These are phyloP conservation scores for Raphanus sativus DNA, from an alignment of 345 rosid species.

Conservation along the genomic window DNA sequence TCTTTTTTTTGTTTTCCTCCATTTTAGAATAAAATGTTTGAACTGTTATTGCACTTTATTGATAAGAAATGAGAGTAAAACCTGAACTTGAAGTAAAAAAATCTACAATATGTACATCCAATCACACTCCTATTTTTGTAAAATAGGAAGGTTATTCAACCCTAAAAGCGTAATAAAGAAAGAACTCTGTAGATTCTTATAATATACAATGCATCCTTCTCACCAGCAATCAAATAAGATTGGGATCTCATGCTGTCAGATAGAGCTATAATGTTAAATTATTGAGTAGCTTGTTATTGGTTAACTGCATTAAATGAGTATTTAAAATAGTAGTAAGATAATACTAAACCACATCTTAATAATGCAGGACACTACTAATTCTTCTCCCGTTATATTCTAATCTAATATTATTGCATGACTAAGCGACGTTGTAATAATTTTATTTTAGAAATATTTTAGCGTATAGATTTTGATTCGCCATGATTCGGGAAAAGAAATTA, in stretches of 20 bases:
- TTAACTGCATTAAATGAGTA: neutral
- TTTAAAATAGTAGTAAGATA: neutral
- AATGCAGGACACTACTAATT: slow-evolving; percentile 23
- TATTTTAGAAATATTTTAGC: neutral
- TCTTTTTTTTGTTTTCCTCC: neutral
- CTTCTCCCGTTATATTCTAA: neutral
- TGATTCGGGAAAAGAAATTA: slow-evolving; percentile 12
- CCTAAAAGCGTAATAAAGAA: neutral
- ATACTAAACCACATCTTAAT: slow-evolving; percentile 19
- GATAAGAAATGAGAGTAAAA: neutral
- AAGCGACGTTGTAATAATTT: slow-evolving; percentile 24
- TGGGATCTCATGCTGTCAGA: slow-evolving; percentile 32
- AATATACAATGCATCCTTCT: slow-evolving; percentile 13
- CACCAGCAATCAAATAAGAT: slow-evolving; percentile 20
- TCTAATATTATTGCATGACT: slow-evolving; percentile 21
- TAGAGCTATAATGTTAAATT: slow-evolving; percentile 4
- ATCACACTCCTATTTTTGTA: neutral
- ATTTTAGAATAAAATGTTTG: neutral
- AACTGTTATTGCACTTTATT: too few species aligned
- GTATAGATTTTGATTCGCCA: slow-evolving; percentile 22
- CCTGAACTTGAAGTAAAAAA: neutral
- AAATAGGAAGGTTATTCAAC: neutral
- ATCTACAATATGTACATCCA: neutral
- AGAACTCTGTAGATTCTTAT: neutral
- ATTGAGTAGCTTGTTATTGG: neutral